Evolutionary conservation across 495 filamentous ascomycete genomes (phyloP), one percentile per base, ranked within the genome.

Genomic region (Lepidopterella palustris): DNA sequence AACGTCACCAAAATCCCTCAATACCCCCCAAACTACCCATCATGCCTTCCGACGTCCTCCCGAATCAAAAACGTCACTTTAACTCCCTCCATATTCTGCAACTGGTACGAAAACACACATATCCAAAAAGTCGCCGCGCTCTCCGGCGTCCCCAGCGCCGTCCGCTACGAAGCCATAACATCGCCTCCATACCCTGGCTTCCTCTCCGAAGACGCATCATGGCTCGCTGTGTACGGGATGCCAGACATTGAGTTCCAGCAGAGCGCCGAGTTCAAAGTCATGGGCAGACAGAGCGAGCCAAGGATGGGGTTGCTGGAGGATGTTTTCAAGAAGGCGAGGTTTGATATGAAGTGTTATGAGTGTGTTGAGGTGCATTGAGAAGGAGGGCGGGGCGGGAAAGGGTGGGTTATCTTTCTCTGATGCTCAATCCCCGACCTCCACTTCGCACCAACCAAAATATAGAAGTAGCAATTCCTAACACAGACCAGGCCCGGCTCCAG

Each of bases 21-120:
- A 18, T 13, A 42, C 39, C 52, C 4, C 18, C 15, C 53, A 20
- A 47, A 29, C 4, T 29, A 42, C 20, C 6, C 40, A 60, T 6
- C 25, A 66, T 62, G 57, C 49, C 57, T 25, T 53, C 60, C 55
- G 65, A 61, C 57, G 18, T 64, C 67, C 42, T 67, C 64, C 0
- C 58, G 54, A 42, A 56, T 62, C 23, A 45, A 32, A 10, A 11
- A 51, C n/a, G 50, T 57, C 45, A 24, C 49, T 3, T 64, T 69
- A 2, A 50, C 61, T n/a, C 57, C 61, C 18, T 5, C 15, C 3
- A 31, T 49, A 11, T 62, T 67, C 55, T 55, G 51, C 58, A 13
- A 21, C 39, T 69, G 67, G 67, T 69, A 69, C 55, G 67, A 69
- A 42, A 63, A 67, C 47, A 62, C 53, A 4, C 67, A 69, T 47